Conservation (phyloP, 2,329 filamentous ascomycete species). For the Cytospora paraplurivora region DNA sequence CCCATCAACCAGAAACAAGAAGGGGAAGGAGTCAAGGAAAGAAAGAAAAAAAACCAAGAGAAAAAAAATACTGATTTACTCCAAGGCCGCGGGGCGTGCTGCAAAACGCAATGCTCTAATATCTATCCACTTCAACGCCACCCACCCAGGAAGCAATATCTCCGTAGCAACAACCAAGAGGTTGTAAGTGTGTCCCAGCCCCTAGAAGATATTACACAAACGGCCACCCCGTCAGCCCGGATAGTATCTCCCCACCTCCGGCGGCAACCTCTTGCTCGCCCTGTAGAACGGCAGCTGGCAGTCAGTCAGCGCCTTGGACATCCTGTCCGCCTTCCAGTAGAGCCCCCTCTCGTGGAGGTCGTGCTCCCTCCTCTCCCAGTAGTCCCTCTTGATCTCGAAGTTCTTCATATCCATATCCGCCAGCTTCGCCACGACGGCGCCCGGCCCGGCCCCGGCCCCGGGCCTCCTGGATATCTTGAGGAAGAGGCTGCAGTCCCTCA, state of each 20-base stretch:
- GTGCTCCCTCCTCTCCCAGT: slow-evolving; percentile 68
- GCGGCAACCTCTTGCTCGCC: slow-evolving; percentile 11
- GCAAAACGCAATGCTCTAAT: slow-evolving; percentile 6
- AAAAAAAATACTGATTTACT: not conserved
- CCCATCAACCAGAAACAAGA: no score
- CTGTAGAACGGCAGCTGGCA: slow-evolving; percentile 28
- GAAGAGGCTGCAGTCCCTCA: slow-evolving; percentile 78
- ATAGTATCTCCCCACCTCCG: slow-evolving; percentile 21
- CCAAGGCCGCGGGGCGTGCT: slow-evolving; percentile 8
- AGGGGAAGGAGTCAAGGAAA: no score
- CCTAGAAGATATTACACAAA: not conserved
- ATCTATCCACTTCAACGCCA: slow-evolving; percentile 1
- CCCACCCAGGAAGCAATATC: not conserved
- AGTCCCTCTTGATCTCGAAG: slow-evolving; percentile 62
- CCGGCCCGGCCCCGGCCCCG: slow-evolving; percentile 16
- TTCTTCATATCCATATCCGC: slow-evolving; percentile 81
- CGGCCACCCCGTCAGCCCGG: not conserved
- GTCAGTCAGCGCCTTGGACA: slow-evolving; percentile 15
- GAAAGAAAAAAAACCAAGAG: no score
- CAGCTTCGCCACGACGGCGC: slow-evolving; percentile 58
- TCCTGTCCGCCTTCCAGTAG: slow-evolving; percentile 49
- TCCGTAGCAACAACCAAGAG: not conserved
- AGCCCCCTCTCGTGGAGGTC: slow-evolving; percentile 67
- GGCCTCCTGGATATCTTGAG: slow-evolving; percentile 54
- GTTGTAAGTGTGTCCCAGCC: not conserved